phyloP scores from a whole-genome alignment of 768 basidiomycete genomes.

The Tubosaeta brunneosetosa region DNA sequence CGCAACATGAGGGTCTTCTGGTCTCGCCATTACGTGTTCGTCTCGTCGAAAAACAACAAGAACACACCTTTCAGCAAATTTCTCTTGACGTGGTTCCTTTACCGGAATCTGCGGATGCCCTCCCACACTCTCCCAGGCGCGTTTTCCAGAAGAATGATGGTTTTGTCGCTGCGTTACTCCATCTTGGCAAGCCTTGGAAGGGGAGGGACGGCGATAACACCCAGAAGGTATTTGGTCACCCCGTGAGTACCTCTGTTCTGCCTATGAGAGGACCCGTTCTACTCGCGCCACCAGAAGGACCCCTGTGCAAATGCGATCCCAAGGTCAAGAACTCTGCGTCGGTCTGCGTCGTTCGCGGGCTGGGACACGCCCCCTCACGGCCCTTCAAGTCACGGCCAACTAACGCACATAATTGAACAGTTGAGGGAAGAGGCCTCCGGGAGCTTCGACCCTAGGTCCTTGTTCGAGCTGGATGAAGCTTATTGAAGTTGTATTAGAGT shows the following conservation, averaged over 20 bases:
- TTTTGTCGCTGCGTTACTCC: conserved; percentile 7
- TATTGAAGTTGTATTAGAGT: not conserved
- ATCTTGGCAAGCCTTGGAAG: conserved; percentile 1
- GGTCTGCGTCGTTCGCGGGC: conserved; percentile 24
- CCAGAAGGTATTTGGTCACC: conserved; percentile 17
- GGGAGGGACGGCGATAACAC: not conserved
- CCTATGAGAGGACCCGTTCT: conserved; percentile 15
- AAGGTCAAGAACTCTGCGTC: conserved; percentile 15
- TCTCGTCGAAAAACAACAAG: not conserved
- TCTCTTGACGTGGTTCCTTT: conserved; percentile 12
- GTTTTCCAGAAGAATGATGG: conserved; percentile 2
- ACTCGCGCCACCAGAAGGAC: not conserved
- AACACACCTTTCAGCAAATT: conserved; percentile 4
- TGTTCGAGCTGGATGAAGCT: conserved; percentile 13
- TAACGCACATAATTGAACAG: conserved; percentile 17
- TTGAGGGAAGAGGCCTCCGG: conserved; percentile 16
- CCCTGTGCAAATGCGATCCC: not conserved
- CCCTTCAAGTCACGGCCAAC: not conserved
- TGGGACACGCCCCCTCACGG: not conserved
- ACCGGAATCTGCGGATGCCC: not conserved
- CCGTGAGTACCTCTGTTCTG: conserved; percentile 5
- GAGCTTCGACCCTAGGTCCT: conserved; percentile 14
- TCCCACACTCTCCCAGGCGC: conserved; percentile 9
- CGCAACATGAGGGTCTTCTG: conserved; percentile 1
- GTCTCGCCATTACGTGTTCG: not conserved